Evolutionary conservation across 805 yeast genomes (phyloP).

Genomic region (Monosporozyma unispora): DNA sequence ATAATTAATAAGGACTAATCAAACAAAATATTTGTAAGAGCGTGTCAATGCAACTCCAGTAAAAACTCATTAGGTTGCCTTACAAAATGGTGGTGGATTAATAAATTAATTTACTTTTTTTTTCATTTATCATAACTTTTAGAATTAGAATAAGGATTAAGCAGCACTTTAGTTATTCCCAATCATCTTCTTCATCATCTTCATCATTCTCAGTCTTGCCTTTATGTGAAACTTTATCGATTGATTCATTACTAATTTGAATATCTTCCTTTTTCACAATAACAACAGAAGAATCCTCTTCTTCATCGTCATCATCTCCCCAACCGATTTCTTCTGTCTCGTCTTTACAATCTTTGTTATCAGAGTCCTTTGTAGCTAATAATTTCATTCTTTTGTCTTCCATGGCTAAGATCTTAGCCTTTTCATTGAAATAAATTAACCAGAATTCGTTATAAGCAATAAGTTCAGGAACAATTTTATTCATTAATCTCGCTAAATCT

Average conservation of each 20-base stretch:
- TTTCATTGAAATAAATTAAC: conserved; percentile 56
- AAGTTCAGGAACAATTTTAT: conserved; percentile 56
- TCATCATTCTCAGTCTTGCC: conserved; percentile 25
- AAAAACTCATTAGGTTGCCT: no score
- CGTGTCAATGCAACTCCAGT: no score
- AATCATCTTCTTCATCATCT: conserved; percentile 48
- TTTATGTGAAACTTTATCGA: conserved; percentile 11
- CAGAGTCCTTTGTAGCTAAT: conserved; percentile 34
- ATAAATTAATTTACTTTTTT: no score
- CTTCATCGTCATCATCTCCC: conserved; percentile 16
- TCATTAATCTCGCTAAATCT: conserved; percentile 47
- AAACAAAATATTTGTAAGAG: no score
- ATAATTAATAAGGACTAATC: neutral
- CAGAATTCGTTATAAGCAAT: conserved; percentile 59
- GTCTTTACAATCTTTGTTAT: conserved; percentile 32
- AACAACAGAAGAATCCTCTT: conserved; percentile 10
- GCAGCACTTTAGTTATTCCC: conserved; percentile 39
- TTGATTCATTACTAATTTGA: conserved; percentile 3
- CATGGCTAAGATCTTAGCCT: conserved; percentile 44
- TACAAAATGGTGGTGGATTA: no score
- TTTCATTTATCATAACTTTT: neutral
- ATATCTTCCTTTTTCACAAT: conserved; percentile 13
- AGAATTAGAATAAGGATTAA: neutral
- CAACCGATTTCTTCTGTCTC: conserved; percentile 17
- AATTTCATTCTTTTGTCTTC: conserved; percentile 61